These are phyloP conservation scores for Coleophoma cylindrospora DNA, from an alignment of 2,329 filamentous ascomycete species.

Conservation along the genomic window DNA sequence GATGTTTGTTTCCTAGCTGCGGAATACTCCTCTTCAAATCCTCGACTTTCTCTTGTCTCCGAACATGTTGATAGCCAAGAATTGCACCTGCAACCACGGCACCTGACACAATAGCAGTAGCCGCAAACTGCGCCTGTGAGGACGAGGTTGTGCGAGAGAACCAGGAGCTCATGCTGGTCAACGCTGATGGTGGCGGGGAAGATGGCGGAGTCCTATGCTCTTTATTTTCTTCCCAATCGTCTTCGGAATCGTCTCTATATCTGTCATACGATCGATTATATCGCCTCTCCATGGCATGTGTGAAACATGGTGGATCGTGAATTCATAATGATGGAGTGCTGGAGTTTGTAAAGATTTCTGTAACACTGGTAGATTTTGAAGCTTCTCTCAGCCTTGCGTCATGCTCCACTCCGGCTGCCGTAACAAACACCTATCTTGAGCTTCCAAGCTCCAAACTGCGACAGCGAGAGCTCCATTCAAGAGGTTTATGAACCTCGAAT, in stretches of 20 bases:
- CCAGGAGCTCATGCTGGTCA: slow-evolving; percentile 21
- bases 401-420: neutral
- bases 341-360: neutral
- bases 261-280: slow-evolving; percentile 2
- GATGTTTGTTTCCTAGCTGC: slow-evolving; percentile 25
- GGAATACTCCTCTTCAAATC: slow-evolving; percentile 59
- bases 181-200: neutral
- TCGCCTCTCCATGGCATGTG: slow-evolving; percentile 3
- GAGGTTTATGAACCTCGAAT: neutral
- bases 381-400: neutral
- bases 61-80: slow-evolving; percentile 56
- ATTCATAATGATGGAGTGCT: neutral
- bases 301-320: neutral
- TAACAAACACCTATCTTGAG: slow-evolving; percentile 1
- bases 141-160: slow-evolving; percentile 16
- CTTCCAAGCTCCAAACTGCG: neutral
- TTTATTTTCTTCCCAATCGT: slow-evolving; percentile 4
- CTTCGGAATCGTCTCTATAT: neutral
- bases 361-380: neutral
- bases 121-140: slow-evolving; percentile 51
- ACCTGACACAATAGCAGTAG: slow-evolving; percentile 64
- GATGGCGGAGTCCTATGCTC: neutral
- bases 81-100: slow-evolving; percentile 55
- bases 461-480: neutral
- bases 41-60: slow-evolving; percentile 46